Evolutionary conservation across 2,329 filamentous ascomycete species (phyloP).

Genomic region (Drechslerella stenobrocha): DNA sequence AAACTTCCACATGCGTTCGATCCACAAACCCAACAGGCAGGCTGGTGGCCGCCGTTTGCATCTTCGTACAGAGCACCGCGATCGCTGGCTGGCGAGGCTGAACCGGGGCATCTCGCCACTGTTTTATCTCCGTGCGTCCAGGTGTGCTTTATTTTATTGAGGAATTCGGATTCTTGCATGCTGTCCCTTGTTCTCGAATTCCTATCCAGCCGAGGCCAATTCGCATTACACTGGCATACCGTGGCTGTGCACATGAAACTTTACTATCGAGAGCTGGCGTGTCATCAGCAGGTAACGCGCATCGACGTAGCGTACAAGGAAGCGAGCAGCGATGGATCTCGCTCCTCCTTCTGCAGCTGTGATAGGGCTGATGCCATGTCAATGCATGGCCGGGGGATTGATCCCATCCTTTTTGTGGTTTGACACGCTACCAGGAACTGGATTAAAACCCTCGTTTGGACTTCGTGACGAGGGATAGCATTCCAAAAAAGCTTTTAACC

Average conservation of each 20-base stretch:
- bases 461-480: too few relatives aligned
- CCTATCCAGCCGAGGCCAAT: neutral
- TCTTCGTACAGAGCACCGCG: neutral
- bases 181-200: constrained; percentile 1
- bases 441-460: too few relatives aligned
- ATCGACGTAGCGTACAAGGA: too few relatives aligned
- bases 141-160: too few relatives aligned
- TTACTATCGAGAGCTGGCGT: too few relatives aligned
- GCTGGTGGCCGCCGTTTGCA: neutral
- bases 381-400: constrained; percentile 1
- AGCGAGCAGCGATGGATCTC: neutral
- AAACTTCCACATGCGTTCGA: neutral
- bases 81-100: neutral
- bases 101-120: neutral
- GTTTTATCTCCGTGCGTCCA: neutral
- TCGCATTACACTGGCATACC: neutral
- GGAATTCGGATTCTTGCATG: neutral
- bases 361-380: constrained; percentile 5
- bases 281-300: too few relatives aligned
- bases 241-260: constrained; percentile 1
- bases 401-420: too few relatives aligned
- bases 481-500: too few relatives aligned
- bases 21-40: neutral
- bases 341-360: neutral
- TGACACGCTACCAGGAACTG: too few relatives aligned